Conservation (phyloP, 768 basidiomycete species). For the Vararia minispora region DNA sequence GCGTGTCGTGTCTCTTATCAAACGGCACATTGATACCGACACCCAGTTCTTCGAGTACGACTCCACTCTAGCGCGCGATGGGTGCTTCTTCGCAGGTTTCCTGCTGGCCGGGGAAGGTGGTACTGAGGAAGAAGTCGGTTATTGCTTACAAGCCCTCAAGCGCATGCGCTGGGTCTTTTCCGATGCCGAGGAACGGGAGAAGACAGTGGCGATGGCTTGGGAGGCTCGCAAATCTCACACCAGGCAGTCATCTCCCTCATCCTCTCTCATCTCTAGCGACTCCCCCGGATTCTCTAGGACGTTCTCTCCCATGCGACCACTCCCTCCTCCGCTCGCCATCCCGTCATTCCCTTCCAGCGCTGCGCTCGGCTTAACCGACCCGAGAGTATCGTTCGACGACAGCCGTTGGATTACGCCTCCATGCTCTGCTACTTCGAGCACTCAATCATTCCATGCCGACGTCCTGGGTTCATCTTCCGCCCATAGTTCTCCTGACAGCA, state of each 20-base stretch:
- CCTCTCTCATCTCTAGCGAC: conserved; percentile 1
- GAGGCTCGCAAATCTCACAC: conserved; percentile 19
- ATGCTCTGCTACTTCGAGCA: conserved; percentile 9
- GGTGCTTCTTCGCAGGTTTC: conserved; percentile 80
- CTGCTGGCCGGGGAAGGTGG: conserved; percentile 51
- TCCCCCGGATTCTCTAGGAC: conserved; percentile 9
- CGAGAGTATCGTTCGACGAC: conserved; percentile 11
- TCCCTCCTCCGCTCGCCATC: conserved; percentile 13
- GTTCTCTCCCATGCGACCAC: conserved; percentile 9
- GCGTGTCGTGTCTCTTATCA: conserved; percentile 36
- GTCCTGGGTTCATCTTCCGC: conserved; percentile 3
- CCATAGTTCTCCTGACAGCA: too few relatives aligned
- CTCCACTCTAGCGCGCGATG: conserved; percentile 76
- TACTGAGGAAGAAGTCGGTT: conserved; percentile 36
- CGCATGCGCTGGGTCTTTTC: conserved; percentile 80
- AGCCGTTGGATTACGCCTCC: conserved; percentile 12
- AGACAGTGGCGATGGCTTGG: conserved; percentile 42
- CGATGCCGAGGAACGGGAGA: conserved; percentile 61
- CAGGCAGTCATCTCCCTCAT: conserved; percentile 1
- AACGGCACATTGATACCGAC: conserved; percentile 37
- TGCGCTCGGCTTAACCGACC: conserved; percentile 1
- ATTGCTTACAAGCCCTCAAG: conserved; percentile 63
- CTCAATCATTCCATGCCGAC: conserved; percentile 10
- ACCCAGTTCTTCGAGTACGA: conserved; percentile 72
- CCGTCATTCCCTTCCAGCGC: conserved; percentile 5